Evolutionary conservation across 164 flowering plant genomes (phyloP).

Genomic region (Sedum album): DNA sequence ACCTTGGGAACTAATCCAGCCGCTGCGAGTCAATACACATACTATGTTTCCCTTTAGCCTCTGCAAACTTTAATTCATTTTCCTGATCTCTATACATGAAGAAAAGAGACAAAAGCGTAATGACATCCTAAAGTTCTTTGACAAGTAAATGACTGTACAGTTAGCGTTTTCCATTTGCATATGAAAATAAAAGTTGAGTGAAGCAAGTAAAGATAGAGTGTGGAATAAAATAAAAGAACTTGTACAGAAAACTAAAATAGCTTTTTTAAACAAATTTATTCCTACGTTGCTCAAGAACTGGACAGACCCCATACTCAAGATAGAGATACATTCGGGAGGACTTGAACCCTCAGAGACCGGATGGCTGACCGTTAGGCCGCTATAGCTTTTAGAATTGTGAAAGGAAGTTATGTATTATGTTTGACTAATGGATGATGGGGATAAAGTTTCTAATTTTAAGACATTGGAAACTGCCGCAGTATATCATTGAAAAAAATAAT

Average conservation of each 20-base stretch:
- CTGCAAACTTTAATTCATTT: not conserved
- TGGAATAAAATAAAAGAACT: not conserved
- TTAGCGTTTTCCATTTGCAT: not conserved
- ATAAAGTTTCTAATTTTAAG: not conserved
- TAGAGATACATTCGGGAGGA: too few species aligned
- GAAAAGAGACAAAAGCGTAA: not conserved
- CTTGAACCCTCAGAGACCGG: too few species aligned
- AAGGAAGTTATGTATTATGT: conserved; percentile 6
- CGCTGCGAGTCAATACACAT: not conserved
- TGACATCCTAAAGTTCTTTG: not conserved
- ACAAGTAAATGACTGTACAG: not conserved
- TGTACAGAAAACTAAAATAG: not conserved
- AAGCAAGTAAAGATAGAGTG: not conserved
- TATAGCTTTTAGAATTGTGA: not conserved
- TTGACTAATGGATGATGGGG: conserved; percentile 7
- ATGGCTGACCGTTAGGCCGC: too few species aligned
- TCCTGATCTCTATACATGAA: not conserved
- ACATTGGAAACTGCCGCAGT: not conserved
- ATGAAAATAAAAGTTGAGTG: not conserved
- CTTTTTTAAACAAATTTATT: too few species aligned
- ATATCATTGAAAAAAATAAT: not conserved
- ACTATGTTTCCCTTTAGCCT: not conserved
- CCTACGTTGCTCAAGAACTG: too few species aligned
- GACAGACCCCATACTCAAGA: too few species aligned
- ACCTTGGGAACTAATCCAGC: conserved; percentile 40